Evolutionary conservation across 345 rosid species (phyloP).

Genomic region (Jatropha curcas): DNA sequence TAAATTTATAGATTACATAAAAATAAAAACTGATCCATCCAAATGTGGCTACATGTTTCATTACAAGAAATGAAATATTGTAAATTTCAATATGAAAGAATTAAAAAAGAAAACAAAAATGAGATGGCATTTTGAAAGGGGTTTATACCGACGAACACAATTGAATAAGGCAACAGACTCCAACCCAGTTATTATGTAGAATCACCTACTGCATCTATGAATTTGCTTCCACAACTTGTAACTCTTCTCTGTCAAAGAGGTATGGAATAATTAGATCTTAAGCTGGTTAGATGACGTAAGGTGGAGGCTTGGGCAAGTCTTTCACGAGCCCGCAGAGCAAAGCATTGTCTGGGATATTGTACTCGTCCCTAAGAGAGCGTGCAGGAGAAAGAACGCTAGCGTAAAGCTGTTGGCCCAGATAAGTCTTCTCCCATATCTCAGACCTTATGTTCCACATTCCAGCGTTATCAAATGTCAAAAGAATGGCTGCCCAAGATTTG

Average conservation of each 20-base stretch:
- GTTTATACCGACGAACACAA: too few species aligned
- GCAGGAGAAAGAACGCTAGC: conserved; percentile 63
- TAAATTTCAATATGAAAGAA: too few species aligned
- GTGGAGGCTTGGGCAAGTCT: conserved; percentile 61
- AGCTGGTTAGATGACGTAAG: conserved; percentile 43
- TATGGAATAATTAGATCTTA: too few species aligned
- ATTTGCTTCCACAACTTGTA: too few species aligned
- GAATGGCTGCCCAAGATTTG: conserved; percentile 80
- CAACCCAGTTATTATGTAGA: not conserved
- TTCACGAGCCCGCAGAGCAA: conserved; percentile 58
- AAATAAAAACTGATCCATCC: too few species aligned
- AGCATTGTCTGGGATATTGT: conserved; percentile 66
- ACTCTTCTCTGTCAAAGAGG: not conserved
- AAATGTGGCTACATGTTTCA: too few species aligned
- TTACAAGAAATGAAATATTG: too few species aligned
- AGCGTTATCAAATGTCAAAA: conserved; percentile 80
- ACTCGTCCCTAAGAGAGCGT: conserved; percentile 77
- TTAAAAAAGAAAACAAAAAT: too few species aligned
- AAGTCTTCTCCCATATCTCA: conserved; percentile 57
- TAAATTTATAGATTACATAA: too few species aligned
- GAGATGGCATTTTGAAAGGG: not conserved
- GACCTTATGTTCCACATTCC: conserved; percentile 98
- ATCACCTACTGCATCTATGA: not conserved
- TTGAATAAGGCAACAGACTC: not conserved
- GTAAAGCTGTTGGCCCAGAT: conserved; percentile 78